Percentiles rank a stretch among this genome's conserved stretches.
phyloP scores from a whole-genome alignment of 306 rosid species.

The Pyrus bretschneideri region DNA sequence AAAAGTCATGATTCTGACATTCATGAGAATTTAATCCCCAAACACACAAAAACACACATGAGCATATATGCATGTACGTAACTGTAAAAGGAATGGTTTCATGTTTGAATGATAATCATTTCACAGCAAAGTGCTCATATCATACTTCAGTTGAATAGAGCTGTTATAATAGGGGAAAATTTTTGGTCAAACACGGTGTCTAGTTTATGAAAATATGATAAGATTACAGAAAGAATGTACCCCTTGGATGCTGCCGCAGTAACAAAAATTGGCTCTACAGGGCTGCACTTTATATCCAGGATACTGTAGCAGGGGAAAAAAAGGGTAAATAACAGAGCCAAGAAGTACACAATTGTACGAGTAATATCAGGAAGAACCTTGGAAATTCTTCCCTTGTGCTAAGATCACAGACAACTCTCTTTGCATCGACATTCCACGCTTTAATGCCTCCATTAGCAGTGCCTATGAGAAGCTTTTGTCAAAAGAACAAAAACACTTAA shows the following conservation, averaged over 20 bases:
- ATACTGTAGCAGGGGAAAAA: conserved; percentile 46
- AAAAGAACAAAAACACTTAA: conserved; percentile 32
- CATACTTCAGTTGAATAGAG: background rate
- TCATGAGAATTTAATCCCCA: conserved; percentile 10
- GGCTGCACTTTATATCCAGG: conserved; percentile 95
- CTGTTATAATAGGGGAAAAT: background rate
- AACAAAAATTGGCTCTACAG: conserved; percentile 88
- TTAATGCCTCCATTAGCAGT: conserved; percentile 88
- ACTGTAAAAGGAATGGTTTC: background rate
- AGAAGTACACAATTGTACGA: conserved; percentile 4
- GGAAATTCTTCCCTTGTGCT: conserved; percentile 75
- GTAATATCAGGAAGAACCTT: conserved; percentile 40
- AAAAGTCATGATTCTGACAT: conserved; percentile 6
- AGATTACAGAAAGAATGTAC: conserved; percentile 31
- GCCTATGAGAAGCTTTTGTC: conserved; percentile 88
- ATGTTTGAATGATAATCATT: background rate
- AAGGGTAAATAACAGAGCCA: conserved; percentile 6
- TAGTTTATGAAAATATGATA: conserved; percentile 1
- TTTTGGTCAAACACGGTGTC: background rate
- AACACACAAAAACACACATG: background rate
- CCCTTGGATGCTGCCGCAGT: conserved; percentile 92
- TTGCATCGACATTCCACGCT: conserved; percentile 97
- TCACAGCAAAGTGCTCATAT: conserved; percentile 3
- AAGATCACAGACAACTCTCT: conserved; percentile 96
- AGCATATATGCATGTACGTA: background rate